A percentile compares a stretch with the other conserved stretches of the same genome.
Evolutionary conservation across 768 basidiomycete genomes (phyloP).

Genomic region (Hericium erinaceus): DNA sequence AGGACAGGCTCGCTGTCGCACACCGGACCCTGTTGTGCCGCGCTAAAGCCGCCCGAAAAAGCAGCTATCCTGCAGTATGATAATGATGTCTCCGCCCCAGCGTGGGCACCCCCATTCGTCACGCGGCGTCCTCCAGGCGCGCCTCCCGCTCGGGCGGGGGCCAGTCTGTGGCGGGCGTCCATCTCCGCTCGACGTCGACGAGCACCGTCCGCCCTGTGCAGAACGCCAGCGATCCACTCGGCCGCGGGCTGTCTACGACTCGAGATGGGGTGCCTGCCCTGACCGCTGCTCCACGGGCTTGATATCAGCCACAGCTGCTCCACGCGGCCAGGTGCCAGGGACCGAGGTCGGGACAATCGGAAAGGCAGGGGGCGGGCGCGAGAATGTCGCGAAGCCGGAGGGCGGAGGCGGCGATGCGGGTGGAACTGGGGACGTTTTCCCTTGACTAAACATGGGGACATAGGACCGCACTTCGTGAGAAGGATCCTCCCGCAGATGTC

Average conservation of each 20-base stretch:
- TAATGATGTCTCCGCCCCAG: too few relatives aligned
- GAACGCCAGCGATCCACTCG: too few relatives aligned
- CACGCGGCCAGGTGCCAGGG: background rate
- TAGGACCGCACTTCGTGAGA: conserved; percentile 59
- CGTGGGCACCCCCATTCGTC: too few relatives aligned
- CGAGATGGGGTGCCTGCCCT: background rate
- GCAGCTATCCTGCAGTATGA: too few relatives aligned
- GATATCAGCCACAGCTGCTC: background rate
- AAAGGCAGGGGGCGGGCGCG: conserved; percentile 19
- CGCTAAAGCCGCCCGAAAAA: too few relatives aligned
- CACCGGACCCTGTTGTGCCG: too few relatives aligned
- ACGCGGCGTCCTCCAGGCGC: background rate
- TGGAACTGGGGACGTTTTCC: background rate
- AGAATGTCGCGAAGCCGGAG: conserved; percentile 18
- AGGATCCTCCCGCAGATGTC: conserved; percentile 27
- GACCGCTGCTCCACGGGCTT: background rate
- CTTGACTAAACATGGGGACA: conserved; percentile 18
- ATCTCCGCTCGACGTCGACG: background rate
- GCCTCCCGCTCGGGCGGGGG: background rate
- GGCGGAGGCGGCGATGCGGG: conserved; percentile 2
- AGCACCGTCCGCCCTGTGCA: background rate
- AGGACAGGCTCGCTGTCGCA: too few relatives aligned
- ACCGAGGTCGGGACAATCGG: background rate
- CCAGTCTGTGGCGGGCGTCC: background rate
- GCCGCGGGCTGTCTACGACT: too few relatives aligned